Percentiles rank a stretch among this genome's conserved stretches.
Evolutionary conservation across 176 grass and related monocot genomes (phyloP).

Genomic region (Puccinellia tenuiflora): DNA sequence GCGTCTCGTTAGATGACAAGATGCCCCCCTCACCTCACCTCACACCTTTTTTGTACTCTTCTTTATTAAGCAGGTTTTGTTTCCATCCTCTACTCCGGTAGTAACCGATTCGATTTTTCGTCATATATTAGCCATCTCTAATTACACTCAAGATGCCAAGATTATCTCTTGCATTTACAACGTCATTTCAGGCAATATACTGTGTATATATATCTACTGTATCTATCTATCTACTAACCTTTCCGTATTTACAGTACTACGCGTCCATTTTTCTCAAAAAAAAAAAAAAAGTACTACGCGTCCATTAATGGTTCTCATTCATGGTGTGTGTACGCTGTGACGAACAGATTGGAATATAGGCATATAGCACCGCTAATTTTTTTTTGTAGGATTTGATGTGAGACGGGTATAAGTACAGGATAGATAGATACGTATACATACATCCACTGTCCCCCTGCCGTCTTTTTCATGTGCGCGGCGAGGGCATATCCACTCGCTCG

Average conservation of each 20-base stretch:
- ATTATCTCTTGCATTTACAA: not conserved
- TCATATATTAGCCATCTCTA: not conserved
- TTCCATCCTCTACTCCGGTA: not conserved
- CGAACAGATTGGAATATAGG: too few relatives aligned
- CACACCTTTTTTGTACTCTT: not conserved
- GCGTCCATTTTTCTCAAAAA: too few relatives aligned
- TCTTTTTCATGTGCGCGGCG: too few relatives aligned
- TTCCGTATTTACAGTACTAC: not conserved
- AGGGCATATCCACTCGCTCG: too few relatives aligned
- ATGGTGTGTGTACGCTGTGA: not conserved
- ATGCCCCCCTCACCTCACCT: not conserved
- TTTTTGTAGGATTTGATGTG: not conserved
- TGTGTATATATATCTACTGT: not conserved
- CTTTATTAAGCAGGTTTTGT: not conserved
- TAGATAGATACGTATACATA: too few relatives aligned
- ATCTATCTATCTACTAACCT: not conserved
- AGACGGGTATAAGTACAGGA: too few relatives aligned
- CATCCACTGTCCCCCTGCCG: too few relatives aligned
- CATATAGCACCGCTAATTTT: not conserved
- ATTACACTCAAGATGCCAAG: not conserved
- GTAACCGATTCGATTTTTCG: not conserved
- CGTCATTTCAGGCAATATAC: not conserved
- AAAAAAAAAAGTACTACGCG: not conserved
- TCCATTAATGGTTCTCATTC: not conserved
- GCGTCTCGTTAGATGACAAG: constrained; percentile 21